These are phyloP conservation scores for Alternaria brassicae DNA, from an alignment of 2,329 filamentous ascomycete genomes.

Conservation along the genomic window DNA sequence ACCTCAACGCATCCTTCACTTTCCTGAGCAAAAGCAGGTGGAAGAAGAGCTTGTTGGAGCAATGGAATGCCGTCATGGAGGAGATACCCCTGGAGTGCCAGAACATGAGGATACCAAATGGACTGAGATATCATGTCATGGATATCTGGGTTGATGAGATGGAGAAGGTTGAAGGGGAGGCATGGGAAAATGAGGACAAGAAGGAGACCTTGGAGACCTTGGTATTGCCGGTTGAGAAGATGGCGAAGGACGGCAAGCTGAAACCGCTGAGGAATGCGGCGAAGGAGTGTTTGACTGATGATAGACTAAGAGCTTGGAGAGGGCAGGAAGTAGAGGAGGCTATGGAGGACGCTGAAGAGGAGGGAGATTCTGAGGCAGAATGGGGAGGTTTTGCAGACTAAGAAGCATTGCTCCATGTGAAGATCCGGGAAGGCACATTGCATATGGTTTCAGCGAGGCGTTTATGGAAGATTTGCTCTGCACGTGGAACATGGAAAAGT, in stretches of 20 bases:
- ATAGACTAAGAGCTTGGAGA: constrained; percentile 71
- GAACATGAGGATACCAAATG: constrained; percentile 74
- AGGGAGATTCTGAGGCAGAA: constrained; percentile 60
- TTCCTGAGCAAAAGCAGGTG: constrained; percentile 54
- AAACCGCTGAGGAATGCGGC: constrained; percentile 76
- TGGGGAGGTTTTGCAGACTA: constrained; percentile 76
- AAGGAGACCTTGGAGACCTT: constrained; percentile 56
- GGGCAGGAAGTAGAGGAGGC: constrained; percentile 48
- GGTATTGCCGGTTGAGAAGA: constrained; percentile 62
- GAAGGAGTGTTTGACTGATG: constrained; percentile 74
- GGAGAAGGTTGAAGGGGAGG: constrained; percentile 68
- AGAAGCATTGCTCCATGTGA: constrained; percentile 37
- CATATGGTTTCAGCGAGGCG: constrained; percentile 25
- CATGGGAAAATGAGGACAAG: constrained; percentile 46
- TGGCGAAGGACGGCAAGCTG: constrained; percentile 66
- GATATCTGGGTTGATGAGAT: constrained; percentile 94
- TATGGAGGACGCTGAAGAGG: constrained; percentile 51
- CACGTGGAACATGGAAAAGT: constrained; percentile 6
- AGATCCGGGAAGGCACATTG: constrained; percentile 8
- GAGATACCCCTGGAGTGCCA: constrained; percentile 55
- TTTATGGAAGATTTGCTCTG: constrained; percentile 9
- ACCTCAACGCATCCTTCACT: constrained; percentile 73
- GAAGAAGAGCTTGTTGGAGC: constrained; percentile 49
- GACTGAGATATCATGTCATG: constrained; percentile 82
- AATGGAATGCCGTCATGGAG: constrained; percentile 58